Percentiles rank a stretch among this genome's conserved stretches.
These are phyloP conservation scores for Coccomyxa sp. DNA, from an alignment of 139 green algal species.

Conservation along the genomic window DNA sequence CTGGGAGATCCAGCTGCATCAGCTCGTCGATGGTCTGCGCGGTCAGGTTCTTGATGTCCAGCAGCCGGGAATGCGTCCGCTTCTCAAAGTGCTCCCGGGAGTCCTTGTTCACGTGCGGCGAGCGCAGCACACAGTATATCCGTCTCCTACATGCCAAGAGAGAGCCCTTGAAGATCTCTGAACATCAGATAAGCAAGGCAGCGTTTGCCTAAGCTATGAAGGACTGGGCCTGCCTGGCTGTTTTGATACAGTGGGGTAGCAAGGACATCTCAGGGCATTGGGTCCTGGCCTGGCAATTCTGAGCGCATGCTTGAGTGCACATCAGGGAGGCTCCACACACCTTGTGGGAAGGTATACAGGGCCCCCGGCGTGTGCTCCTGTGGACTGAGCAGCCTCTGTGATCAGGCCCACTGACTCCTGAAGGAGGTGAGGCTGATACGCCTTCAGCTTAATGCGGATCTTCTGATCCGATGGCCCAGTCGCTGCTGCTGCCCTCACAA, in stretches of 20 bases:
- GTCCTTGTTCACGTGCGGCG: slow-evolving; percentile 89
- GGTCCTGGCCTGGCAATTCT: no score
- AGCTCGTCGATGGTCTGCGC: slow-evolving; percentile 74
- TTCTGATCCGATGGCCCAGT: slow-evolving; percentile 20
- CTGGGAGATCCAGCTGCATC: slow-evolving; percentile 79
- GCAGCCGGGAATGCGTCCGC: slow-evolving; percentile 64
- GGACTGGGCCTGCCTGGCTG: no score
- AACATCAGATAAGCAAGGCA: no score
- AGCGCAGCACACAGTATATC: slow-evolving; percentile 70
- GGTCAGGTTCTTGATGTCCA: slow-evolving; percentile 71
- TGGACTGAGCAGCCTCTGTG: slow-evolving; percentile 48
- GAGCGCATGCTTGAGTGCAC: no score
- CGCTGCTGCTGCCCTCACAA: background rate
- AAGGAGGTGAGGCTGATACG: slow-evolving; percentile 49
- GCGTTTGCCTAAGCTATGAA: no score
- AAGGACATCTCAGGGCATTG: no score
- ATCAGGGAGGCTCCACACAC: no score
- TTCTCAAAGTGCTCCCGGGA: slow-evolving; percentile 84
- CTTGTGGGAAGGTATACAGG: slow-evolving; percentile 72
- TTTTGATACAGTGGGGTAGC: no score
- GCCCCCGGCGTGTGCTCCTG: slow-evolving; percentile 40
- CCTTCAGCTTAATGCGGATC: slow-evolving; percentile 76
- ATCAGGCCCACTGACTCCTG: slow-evolving; percentile 52
- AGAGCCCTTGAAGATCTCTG: no score
- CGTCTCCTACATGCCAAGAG: slow-evolving; percentile 21